These are phyloP conservation scores for Mycena pura DNA, from an alignment of 768 basidiomycete species.

Conservation along the genomic window DNA sequence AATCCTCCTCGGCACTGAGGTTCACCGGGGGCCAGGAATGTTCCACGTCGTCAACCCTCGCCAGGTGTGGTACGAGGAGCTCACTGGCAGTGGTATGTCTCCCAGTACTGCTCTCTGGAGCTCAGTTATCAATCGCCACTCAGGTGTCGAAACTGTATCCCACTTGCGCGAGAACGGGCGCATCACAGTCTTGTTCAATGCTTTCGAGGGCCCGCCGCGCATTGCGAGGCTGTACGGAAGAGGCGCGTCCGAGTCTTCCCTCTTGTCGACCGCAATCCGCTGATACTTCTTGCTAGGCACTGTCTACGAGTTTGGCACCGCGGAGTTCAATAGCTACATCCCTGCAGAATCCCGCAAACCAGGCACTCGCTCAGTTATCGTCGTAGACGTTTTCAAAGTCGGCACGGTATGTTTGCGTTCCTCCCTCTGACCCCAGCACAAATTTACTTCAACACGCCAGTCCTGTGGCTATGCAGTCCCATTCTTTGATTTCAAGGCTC, in stretches of 20 bases:
- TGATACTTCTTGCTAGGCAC: slow-evolving; percentile 46
- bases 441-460: slow-evolving; percentile 39
- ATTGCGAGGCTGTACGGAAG: slow-evolving; percentile 67
- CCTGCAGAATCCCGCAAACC: slow-evolving; percentile 52
- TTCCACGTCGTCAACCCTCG: slow-evolving; percentile 64
- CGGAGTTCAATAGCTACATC: slow-evolving; percentile 62
- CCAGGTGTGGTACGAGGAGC: slow-evolving; percentile 76
- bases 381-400: slow-evolving; percentile 67
- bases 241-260: slow-evolving; percentile 54
- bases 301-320: slow-evolving; percentile 66
- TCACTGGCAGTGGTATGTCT: slow-evolving; percentile 70
- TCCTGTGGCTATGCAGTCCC: slow-evolving; percentile 75
- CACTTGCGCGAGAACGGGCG: slow-evolving; percentile 70
- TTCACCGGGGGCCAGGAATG: slow-evolving; percentile 36
- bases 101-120: background rate
- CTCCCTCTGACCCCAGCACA: background rate
- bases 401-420: slow-evolving; percentile 42
- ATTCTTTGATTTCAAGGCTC: slow-evolving; percentile 60
- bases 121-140: background rate
- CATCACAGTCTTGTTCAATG: slow-evolving; percentile 66
- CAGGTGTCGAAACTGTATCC: slow-evolving; percentile 64
- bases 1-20: background rate
- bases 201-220: slow-evolving; percentile 64
- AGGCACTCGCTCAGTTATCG: slow-evolving; percentile 66
- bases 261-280: slow-evolving; percentile 35